phyloP scores from a whole-genome alignment of 2,329 filamentous ascomycete genomes.

The Bipolaris victoriae region DNA sequence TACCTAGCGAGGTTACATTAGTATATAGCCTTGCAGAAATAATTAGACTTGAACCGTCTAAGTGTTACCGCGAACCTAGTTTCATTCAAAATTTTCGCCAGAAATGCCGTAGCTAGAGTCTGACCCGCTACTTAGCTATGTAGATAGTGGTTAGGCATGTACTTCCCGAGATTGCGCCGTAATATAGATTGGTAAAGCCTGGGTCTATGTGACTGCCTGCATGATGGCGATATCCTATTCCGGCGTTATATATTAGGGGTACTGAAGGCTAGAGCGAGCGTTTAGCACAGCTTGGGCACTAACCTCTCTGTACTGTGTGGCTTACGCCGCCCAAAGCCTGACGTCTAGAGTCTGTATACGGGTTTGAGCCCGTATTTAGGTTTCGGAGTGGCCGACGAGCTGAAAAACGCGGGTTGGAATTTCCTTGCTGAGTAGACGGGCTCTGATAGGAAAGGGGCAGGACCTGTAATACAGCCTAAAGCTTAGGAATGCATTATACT shows the following conservation, averaged over 20 bases:
- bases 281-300: constrained; percentile 14
- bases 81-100: constrained; percentile 13
- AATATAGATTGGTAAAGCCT: too few relatives aligned
- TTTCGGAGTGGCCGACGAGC: constrained; percentile 17
- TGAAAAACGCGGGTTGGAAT: constrained; percentile 1
- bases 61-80: constrained; percentile 6
- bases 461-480: constrained; percentile 7
- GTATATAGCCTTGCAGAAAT: neutral
- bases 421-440: constrained; percentile 1
- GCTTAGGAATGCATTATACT: constrained; percentile 11
- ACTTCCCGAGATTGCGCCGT: neutral
- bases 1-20: constrained; percentile 2
- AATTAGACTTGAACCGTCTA: constrained; percentile 1
- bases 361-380: constrained; percentile 18
- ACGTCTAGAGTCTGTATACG: constrained; percentile 7
- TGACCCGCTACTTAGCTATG: constrained; percentile 9
- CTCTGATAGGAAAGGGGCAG: constrained; percentile 13
- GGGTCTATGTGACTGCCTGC: constrained; percentile 12
- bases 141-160: constrained; percentile 8
- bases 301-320: constrained; percentile 17
- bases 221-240: constrained; percentile 19
- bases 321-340: constrained; percentile 7
- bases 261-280: constrained; percentile 7
- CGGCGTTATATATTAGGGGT: constrained; percentile 12
- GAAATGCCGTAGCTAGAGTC: constrained; percentile 11